Evolutionary conservation across 148 eudicot genomes (phyloP).

Genomic region (Silene conica): DNA sequence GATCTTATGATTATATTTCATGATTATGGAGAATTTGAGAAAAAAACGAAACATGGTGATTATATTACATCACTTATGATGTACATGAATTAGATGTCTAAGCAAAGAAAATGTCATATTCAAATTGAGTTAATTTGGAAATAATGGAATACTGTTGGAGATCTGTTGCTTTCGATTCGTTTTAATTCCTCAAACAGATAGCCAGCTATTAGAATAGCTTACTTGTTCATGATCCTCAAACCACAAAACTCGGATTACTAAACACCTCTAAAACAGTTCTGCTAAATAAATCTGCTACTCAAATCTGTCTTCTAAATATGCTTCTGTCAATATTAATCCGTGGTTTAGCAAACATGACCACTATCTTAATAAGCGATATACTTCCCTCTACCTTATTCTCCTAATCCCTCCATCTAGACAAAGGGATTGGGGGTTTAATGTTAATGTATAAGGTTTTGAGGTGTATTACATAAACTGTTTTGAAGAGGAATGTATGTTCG

Average conservation of each 20-base stretch:
- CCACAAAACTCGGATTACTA: too few relatives aligned
- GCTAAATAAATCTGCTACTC: too few relatives aligned
- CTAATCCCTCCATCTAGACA: not conserved
- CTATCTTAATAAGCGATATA: too few relatives aligned
- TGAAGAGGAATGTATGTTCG: not conserved
- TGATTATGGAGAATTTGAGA: too few relatives aligned
- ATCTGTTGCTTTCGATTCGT: not conserved
- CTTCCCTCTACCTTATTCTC: not conserved
- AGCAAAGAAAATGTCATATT: not conserved
- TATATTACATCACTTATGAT: not conserved
- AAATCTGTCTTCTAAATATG: too few relatives aligned
- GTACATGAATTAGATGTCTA: not conserved
- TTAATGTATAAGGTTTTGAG: slow-evolving; percentile 1
- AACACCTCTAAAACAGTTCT: too few relatives aligned
- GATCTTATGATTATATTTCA: not conserved
- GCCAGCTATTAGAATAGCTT: not conserved
- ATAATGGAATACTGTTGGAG: not conserved
- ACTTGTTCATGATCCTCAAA: not conserved
- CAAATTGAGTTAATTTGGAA: not conserved
- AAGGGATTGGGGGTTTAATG: not conserved
- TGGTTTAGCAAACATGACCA: too few relatives aligned
- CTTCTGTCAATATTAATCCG: too few relatives aligned
- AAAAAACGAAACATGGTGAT: too few relatives aligned
- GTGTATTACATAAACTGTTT: not conserved
- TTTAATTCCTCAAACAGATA: not conserved